Evolutionary conservation across 23 red algal species (phyloP), one percentile per base, ranked within the genome.

Genomic region (Gracilariopsis chorda): DNA sequence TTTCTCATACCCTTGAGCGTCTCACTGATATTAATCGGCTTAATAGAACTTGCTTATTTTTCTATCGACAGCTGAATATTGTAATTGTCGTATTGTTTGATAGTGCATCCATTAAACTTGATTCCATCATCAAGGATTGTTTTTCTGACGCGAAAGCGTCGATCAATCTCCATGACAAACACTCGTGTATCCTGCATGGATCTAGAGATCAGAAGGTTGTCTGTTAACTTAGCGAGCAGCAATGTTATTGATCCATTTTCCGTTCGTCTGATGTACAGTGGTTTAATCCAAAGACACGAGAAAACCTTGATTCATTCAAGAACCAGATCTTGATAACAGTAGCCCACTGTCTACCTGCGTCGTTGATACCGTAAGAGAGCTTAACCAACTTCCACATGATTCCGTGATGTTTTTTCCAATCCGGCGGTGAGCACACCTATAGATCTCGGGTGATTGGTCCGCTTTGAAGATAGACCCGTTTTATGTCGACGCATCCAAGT

Each of bases 261-360:
- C 55, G 7, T 4, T 59, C 55, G 55, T 59, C 19, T 6, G 5
- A 59, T 59, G 55, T 59, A 59, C 16, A 59, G 55, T 59, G 55
- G 19, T 19, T 59, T 4, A 59, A 19, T 9, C 55, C 55, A 59
- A 11, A 59, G 16, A 59, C 55, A 4, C 4, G 55, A 7, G 5
- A 19, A 19, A 59, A 59, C 16, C 29, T 59, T 19, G 55, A 6
- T 59, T 59, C 55, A 59, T n/a, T n/a, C n/a, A n/a, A n/a, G n/a
- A n/a, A n/a, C 81, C 81, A 86, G 8, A 1, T 16, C 13, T 86
- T 21, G 30, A 86, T 27, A 70, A 37, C 40, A 20, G 46, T 86
- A 19, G 25, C 21, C 63, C 81, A 86, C 46, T 69, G 81, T 42
- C 81, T 67, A 10, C 81, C 81, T 28, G 81, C 63, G 8, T 86